Conservation (phyloP, 2,329 filamentous ascomycete genomes). For the Pseudocercospora macadamiae region DNA sequence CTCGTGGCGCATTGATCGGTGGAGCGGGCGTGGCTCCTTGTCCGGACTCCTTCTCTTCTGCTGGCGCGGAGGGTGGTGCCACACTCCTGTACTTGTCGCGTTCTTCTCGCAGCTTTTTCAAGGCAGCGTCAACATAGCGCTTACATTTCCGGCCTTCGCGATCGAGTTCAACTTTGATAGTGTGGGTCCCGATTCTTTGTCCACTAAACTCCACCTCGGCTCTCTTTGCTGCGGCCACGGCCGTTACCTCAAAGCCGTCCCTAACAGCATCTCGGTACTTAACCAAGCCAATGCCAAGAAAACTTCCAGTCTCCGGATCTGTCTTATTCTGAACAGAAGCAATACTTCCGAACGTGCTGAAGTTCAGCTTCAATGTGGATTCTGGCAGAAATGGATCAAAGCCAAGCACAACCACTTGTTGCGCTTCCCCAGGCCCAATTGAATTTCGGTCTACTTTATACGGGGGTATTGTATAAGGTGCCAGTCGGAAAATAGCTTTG, state of each 20-base stretch:
- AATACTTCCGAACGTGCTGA: conserved; percentile 83
- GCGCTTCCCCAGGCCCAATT: conserved; percentile 84
- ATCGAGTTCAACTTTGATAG: conserved; percentile 84
- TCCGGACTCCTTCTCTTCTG: conserved; percentile 35
- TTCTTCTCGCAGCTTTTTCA: conserved; percentile 70
- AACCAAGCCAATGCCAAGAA: conserved; percentile 90
- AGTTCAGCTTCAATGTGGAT: conserved; percentile 68
- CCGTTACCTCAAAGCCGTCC: conserved; percentile 61
- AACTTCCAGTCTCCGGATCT: conserved; percentile 91
- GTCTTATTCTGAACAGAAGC: conserved; percentile 91
- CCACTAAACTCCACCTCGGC: conserved; percentile 78
- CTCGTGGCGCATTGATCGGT: conserved; percentile 78
- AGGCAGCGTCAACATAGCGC: conserved; percentile 72
- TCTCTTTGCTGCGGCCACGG: conserved; percentile 77
- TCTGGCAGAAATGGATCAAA: conserved; percentile 89
- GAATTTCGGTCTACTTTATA: conserved; percentile 86
- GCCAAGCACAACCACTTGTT: conserved; percentile 90
- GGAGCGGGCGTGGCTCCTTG: conserved; percentile 64
- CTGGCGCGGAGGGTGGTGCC: conserved; percentile 35
- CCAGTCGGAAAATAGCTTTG: conserved; percentile 71
- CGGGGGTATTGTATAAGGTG: conserved; percentile 78
- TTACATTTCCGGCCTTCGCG: conserved; percentile 82
- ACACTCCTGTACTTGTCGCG: conserved; percentile 49
- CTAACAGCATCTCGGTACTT: conserved; percentile 75
- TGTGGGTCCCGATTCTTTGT: conserved; percentile 75